Conservation (phyloP, 2,329 filamentous ascomycete species). For the Elsinoe australis region DNA sequence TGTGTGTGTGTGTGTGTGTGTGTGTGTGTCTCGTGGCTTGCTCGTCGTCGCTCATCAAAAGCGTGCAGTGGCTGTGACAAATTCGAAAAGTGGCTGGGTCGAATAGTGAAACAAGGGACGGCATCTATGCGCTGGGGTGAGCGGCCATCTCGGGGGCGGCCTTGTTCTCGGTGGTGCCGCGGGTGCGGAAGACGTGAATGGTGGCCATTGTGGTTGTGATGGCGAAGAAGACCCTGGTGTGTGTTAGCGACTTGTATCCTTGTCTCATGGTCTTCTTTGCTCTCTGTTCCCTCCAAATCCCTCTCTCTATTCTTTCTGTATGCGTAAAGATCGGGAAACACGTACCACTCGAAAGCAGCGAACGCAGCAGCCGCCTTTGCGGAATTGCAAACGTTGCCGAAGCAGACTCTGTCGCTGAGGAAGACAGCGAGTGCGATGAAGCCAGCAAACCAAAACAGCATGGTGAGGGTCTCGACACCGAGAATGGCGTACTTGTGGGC, state of each 20-base stretch:
- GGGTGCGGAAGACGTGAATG: slow-evolving; percentile 40
- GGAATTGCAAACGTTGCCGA: slow-evolving; percentile 48
- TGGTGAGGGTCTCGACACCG: slow-evolving; percentile 61
- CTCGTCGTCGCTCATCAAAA: slow-evolving; percentile 4
- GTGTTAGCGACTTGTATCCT: slow-evolving; percentile 9
- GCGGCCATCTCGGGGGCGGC: slow-evolving; percentile 28
- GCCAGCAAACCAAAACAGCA: slow-evolving; percentile 85
- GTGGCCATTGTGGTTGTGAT: slow-evolving; percentile 44
- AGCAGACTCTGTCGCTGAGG: slow-evolving; percentile 52
- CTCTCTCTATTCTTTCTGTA: too few species aligned
- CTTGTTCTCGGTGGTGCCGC: slow-evolving; percentile 27
- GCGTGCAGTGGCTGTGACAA: neutral
- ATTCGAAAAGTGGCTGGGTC: too few species aligned
- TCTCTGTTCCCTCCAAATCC: too few species aligned
- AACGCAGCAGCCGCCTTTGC: slow-evolving; percentile 59
- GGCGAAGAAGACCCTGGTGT: slow-evolving; percentile 44
- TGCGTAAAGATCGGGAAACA: too few species aligned
- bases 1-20: neutral
- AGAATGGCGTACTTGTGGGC: slow-evolving; percentile 61
- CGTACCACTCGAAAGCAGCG: slow-evolving; percentile 56
- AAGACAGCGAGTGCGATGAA: slow-evolving; percentile 67
- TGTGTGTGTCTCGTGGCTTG: neutral
- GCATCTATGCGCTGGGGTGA: slow-evolving; percentile 8
- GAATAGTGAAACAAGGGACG: neutral
- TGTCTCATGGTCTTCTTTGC: too few species aligned